Conservation (phyloP, 73 alveolate species). For the Stentor coeruleus region DNA sequence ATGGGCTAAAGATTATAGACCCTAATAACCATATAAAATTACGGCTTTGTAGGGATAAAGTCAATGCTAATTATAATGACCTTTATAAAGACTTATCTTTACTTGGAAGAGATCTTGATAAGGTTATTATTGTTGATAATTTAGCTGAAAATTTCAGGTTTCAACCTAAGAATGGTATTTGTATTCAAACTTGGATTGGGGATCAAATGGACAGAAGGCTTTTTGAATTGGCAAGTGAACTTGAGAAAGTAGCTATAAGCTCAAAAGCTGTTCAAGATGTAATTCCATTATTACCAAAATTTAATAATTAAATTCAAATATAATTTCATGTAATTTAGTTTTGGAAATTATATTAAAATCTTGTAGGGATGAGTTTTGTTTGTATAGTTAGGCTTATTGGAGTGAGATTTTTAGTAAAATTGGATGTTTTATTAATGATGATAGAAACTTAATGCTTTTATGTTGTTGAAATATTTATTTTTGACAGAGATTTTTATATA, state of each 20-base stretch:
- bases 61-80: background rate
- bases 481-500: no score
- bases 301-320: no score
- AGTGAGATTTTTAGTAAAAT: no score
- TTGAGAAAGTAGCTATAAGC: background rate
- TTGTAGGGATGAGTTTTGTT: no score
- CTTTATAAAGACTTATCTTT: constrained; percentile 48
- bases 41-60: constrained; percentile 47
- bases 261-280: no score
- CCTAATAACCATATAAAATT: constrained; percentile 25
- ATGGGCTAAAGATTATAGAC: constrained; percentile 43
- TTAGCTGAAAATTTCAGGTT: constrained; percentile 57
- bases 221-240: background rate
- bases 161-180: constrained; percentile 69
- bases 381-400: no score
- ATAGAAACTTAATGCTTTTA: no score
- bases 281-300: no score
- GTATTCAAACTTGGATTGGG: constrained; percentile 57
- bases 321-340: no score
- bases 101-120: constrained; percentile 52
- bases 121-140: constrained; percentile 64
- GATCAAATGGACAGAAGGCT: constrained; percentile 44
- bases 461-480: no score
- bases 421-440: no score
- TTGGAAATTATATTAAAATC: no score